phyloP scores from a whole-genome alignment of 2,329 filamentous ascomycete genomes.

The Pseudogymnoascus verrucosus region DNA sequence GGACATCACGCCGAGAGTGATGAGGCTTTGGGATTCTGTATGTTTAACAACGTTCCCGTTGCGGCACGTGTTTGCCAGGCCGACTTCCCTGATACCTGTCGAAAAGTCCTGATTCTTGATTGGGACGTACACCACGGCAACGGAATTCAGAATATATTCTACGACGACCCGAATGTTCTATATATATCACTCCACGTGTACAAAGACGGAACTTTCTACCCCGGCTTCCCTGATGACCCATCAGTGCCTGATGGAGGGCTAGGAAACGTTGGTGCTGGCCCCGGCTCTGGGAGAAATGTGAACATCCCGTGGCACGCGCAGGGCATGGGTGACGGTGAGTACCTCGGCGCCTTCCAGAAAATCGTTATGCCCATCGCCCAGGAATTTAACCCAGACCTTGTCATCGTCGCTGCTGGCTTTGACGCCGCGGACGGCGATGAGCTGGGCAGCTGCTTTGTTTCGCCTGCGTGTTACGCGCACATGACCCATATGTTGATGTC shows the following conservation, averaged over 20 bases:
- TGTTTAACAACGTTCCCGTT: slow-evolving; percentile 96
- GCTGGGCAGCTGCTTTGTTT: slow-evolving; percentile 86
- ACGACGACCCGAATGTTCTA: slow-evolving; percentile 85
- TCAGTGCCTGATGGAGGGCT: slow-evolving; percentile 53
- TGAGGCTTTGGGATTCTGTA: slow-evolving; percentile 84
- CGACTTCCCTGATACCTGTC: slow-evolving; percentile 70
- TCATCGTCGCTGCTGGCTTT: slow-evolving; percentile 92
- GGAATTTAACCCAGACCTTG: slow-evolving; percentile 88
- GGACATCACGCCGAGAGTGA: slow-evolving; percentile 91
- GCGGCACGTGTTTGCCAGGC: slow-evolving; percentile 81
- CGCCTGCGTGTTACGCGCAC: slow-evolving; percentile 55
- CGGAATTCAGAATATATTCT: slow-evolving; percentile 93
- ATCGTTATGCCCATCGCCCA: slow-evolving; percentile 93
- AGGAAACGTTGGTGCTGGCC: slow-evolving; percentile 48
- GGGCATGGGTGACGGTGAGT: slow-evolving; percentile 92
- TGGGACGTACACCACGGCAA: slow-evolving; percentile 84
- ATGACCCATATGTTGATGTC: slow-evolving; percentile 59
- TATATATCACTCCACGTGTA: slow-evolving; percentile 96
- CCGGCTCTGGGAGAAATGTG: slow-evolving; percentile 53
- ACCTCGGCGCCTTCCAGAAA: slow-evolving; percentile 91
- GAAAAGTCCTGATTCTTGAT: slow-evolving; percentile 87
- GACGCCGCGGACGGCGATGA: slow-evolving; percentile 92
- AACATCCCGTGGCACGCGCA: slow-evolving; percentile 62
- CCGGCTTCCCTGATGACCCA: slow-evolving; percentile 53
- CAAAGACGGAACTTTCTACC: slow-evolving; percentile 77